Evolutionary conservation across 2,329 filamentous ascomycete genomes (phyloP), one percentile per base, ranked within the genome.

Genomic region (Colletotrichum noveboracense): DNA sequence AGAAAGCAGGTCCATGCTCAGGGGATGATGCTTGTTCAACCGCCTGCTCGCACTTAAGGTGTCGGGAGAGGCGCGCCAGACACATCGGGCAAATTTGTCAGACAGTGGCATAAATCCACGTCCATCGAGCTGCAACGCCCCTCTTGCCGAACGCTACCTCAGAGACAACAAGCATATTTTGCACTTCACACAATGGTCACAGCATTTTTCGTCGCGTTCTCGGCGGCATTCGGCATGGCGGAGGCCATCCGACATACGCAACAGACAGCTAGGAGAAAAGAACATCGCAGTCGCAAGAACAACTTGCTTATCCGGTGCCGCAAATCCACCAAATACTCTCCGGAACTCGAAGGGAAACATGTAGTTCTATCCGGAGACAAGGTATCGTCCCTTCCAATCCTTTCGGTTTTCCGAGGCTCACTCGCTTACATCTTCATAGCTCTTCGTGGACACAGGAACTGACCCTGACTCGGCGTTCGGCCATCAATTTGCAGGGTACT

Each of bases 401-500:
- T 7, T 10, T 68, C 6, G 14, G 1, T n/a, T 34, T 32, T 55
- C 7, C 12, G 9, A 64, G 2, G 5, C n/a, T 24, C 28, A 21
- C 28, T 67, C 10, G 13, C 48, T 69, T 1, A 69, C 32, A 24
- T 9, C 14, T 36, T 21, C 62, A 61, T 71, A 86, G 83, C 80
- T 89, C 24, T 89, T 88, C 77, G 86, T 90, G 28, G 89, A 88
- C 67, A 88, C 86, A 8, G 83, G 80, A 58, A 71, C 78, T 68
- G 76, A 80, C 38, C 79, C 75, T 61, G 79, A 78, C 68, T 76
- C 80, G 68, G 79, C 77, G 2, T 82, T 83, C 66, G 87, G 88
- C 5, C 89, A 91, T 79, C 86, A 87, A 0, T 91, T 90, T 78
- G 86, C 88, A 5, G 90, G 90, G 30, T 91, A 92, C 78, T 91